Evolutionary conservation across 1,284 basidiomycete genomes (phyloP).

Genomic region (Entoloma clypeatum): DNA sequence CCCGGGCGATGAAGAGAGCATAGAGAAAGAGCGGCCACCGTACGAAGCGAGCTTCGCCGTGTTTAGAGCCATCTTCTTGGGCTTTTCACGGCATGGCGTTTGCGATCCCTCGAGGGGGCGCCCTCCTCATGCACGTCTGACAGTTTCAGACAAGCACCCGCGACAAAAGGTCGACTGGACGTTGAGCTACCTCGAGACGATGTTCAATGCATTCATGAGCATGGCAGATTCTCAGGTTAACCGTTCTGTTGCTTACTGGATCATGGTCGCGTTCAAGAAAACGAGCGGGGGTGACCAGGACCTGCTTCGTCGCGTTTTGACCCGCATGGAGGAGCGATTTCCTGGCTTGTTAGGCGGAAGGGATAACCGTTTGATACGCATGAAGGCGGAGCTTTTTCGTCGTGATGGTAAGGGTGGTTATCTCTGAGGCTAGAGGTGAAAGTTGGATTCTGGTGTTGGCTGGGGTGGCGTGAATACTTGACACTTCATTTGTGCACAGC

Average conservation of each 20-base stretch:
- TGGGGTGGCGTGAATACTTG: too few relatives aligned
- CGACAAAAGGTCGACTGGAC: conserved; percentile 41
- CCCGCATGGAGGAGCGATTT: conserved; percentile 50
- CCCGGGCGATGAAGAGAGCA: conserved; percentile 24
- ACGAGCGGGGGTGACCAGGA: conserved; percentile 47
- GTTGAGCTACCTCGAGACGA: conserved; percentile 45
- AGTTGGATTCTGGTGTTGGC: neutral
- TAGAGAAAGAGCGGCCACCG: conserved; percentile 23
- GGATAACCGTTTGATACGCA: conserved; percentile 40
- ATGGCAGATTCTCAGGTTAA: conserved; percentile 40
- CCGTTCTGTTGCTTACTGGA: conserved; percentile 55
- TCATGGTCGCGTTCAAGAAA: conserved; percentile 57
- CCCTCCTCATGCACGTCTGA: conserved; percentile 1
- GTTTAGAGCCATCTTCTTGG: conserved; percentile 74
- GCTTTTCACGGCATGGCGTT: conserved; percentile 62
- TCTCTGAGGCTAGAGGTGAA: neutral
- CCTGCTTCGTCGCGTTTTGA: conserved; percentile 53
- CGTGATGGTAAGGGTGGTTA: conserved; percentile 13
- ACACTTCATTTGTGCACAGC: conserved; percentile 10
- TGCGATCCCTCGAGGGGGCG: conserved; percentile 5
- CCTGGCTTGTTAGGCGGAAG: conserved; percentile 41
- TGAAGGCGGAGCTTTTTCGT: conserved; percentile 40
- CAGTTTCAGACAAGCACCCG: conserved; percentile 12
- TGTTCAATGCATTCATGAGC: conserved; percentile 58
- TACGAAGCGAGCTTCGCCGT: conserved; percentile 47